Conservation (phyloP, 2,329 filamentous ascomycete species). For the Phyllosticta paracitricarpa region DNA sequence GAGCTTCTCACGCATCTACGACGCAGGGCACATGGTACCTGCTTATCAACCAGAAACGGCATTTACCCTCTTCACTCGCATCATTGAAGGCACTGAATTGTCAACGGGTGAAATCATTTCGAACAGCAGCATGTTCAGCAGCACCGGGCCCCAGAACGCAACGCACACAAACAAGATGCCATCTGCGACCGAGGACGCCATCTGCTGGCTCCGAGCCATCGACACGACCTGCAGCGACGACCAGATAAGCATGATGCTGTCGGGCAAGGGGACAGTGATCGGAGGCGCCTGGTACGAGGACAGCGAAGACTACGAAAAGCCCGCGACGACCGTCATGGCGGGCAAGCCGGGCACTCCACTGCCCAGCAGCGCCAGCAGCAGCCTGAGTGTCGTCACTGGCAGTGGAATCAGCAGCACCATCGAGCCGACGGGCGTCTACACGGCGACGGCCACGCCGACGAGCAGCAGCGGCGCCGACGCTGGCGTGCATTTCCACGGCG, state of each 20-base stretch:
- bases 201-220: constrained; percentile 51
- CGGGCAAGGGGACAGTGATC: constrained; percentile 32
- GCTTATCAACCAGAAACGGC: constrained; percentile 39
- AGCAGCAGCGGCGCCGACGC: neutral
- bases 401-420: constrained; percentile 3
- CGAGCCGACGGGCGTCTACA: constrained; percentile 12
- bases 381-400: neutral
- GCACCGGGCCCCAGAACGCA: constrained; percentile 47
- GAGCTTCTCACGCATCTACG: constrained; percentile 41
- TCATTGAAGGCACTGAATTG: constrained; percentile 39
- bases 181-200: constrained; percentile 35
- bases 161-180: constrained; percentile 47
- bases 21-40: constrained; percentile 44
- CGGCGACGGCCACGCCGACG: constrained; percentile 10
- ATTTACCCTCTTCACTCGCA: constrained; percentile 44
- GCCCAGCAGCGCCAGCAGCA: neutral
- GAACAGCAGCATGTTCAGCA: constrained; percentile 26
- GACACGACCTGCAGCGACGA: constrained; percentile 43
- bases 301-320: constrained; percentile 9
- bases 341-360: constrained; percentile 6
- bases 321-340: constrained; percentile 11
- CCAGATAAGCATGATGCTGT: constrained; percentile 38
- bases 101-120: constrained; percentile 41
- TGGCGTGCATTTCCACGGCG: neutral
- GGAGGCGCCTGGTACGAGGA: constrained; percentile 17